A percentile compares a stretch with the other conserved stretches of the same genome.
Conservation (phyloP, 2,329 filamentous ascomycete species). For the Sclerotinia borealis region DNA sequence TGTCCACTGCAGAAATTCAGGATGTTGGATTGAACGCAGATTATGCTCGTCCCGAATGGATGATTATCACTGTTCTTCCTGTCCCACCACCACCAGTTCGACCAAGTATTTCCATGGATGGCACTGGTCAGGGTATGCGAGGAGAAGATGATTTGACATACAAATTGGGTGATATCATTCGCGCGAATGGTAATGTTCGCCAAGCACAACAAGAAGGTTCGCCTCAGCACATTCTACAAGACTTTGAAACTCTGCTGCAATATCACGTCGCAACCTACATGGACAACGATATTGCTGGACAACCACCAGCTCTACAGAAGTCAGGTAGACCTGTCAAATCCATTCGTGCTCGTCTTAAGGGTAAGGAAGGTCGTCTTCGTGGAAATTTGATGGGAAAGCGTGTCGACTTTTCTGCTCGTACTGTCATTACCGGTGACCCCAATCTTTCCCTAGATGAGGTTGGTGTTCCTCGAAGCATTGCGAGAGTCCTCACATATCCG, state of each 20-base stretch:
- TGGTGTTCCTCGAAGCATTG: constrained; percentile 90
- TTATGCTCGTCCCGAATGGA: constrained; percentile 96
- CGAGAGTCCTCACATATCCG: constrained; percentile 87
- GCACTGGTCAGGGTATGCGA: constrained; percentile 82
- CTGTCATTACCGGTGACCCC: constrained; percentile 97
- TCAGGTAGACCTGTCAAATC: constrained; percentile 95
- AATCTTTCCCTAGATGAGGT: constrained; percentile 96
- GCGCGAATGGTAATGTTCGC: constrained; percentile 90
- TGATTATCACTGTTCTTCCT: constrained; percentile 90
- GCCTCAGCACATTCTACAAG: constrained; percentile 80
- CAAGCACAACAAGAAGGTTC: constrained; percentile 88
- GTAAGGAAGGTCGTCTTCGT: constrained; percentile 95
- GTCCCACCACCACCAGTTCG: constrained; percentile 94
- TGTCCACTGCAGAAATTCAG: constrained; percentile 72
- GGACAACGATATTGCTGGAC: constrained; percentile 98
- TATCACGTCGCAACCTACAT: constrained; percentile 99
- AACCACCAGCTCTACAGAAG: constrained; percentile 93
- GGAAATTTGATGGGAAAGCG: constrained; percentile 99
- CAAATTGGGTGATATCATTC: constrained; percentile 97
- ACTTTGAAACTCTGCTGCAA: constrained; percentile 88
- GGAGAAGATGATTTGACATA: constrained; percentile 99
- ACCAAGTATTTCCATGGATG: constrained; percentile 95
- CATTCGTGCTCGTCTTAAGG: constrained; percentile 94
- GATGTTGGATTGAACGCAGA: constrained; percentile 91
- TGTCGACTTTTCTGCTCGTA: constrained; percentile 98